Evolutionary conservation across 2,329 filamentous ascomycete genomes (phyloP), one percentile per base, ranked within the genome.

Genomic region (Epichloe sylvatica): DNA sequence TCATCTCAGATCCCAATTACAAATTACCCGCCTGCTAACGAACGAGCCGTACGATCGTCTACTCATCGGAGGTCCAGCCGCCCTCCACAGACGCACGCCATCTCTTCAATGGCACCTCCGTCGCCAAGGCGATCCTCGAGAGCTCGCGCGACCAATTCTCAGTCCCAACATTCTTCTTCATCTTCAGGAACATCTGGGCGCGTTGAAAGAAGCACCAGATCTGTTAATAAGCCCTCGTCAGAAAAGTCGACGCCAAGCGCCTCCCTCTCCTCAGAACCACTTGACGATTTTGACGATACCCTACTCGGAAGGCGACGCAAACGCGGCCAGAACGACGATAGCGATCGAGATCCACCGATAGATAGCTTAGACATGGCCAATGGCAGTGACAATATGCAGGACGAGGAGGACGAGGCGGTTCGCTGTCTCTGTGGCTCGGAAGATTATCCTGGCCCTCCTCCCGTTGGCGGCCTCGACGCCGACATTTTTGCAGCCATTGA

Each of bases 341-440:
- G 64, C 53, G 74, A 77, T 48, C 74, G 71, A 52, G 56, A 61
- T 15, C 56, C 62, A 37, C 67, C 69, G 37, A 61, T 61, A 25
- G 74, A 76, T 51, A 62, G 64, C 35, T 62, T 68, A 54, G 71
- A 73, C 44, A 79, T 78, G 73, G 65, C 63, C 41, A 80, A 83
- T 65, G 84, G 83, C 55, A 77, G 75, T 52, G 80, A 81, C 54
- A 82, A 88, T 50, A 76, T 84, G 45, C 85, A 87, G 52, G 66
- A 69, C 47, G 85, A 85, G 61, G 88, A 96, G 65, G 90, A 96
- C 62, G 92, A 97, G 71, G 81, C 92, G 50, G 95, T 95, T 62
- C 82, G 92, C 57, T 98, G 92, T 70, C 83, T 98, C 56, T 98
- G 92, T 69, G 90, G 89, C 58, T 83, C 85, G 59, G 88, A 94